Conservation (phyloP, 2,329 filamentous ascomycete species). For the Colletotrichum incanum region DNA sequence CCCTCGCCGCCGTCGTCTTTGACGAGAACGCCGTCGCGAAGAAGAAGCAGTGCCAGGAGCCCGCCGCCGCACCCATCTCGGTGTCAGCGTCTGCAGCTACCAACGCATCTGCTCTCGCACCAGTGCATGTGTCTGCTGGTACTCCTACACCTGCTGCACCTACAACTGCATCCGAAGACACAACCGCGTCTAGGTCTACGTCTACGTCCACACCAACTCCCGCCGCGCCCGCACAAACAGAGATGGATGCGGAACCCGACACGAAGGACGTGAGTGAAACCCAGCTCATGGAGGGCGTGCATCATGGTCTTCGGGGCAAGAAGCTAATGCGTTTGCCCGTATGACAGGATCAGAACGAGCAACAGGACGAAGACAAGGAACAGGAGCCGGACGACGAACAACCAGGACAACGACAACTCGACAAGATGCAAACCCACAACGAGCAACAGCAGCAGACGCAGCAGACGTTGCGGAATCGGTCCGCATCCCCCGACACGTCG, state of each 20-base stretch:
- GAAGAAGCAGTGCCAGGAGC: constrained; percentile 47
- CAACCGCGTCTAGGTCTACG: constrained; percentile 10
- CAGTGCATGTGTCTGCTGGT: constrained; percentile 7
- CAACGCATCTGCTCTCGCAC: not conserved
- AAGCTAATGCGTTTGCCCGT: constrained; percentile 14
- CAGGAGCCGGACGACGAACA: constrained; percentile 15
- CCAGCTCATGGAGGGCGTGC: not conserved
- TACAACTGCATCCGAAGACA: constrained; percentile 1
- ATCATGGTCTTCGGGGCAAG: not conserved
- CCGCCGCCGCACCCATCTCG: constrained; percentile 7
- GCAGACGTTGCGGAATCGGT: constrained; percentile 18
- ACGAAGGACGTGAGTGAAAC: constrained; percentile 21
- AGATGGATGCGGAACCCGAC: constrained; percentile 16
- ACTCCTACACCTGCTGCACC: not conserved
- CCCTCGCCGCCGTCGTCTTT: constrained; percentile 27
- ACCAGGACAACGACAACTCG: not conserved
- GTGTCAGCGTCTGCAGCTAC: not conserved
- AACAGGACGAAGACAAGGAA: not conserved
- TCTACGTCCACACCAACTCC: constrained; percentile 3
- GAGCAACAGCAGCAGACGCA: constrained; percentile 13
- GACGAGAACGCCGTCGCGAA: constrained; percentile 41
- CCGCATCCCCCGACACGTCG: constrained; percentile 56
- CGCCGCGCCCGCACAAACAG: constrained; percentile 12
- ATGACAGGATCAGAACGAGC: constrained; percentile 15
- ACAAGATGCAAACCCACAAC: not conserved